Evolutionary conservation across 2,329 filamentous ascomycete species (phyloP).

Genomic region (Massarina eburnea): DNA sequence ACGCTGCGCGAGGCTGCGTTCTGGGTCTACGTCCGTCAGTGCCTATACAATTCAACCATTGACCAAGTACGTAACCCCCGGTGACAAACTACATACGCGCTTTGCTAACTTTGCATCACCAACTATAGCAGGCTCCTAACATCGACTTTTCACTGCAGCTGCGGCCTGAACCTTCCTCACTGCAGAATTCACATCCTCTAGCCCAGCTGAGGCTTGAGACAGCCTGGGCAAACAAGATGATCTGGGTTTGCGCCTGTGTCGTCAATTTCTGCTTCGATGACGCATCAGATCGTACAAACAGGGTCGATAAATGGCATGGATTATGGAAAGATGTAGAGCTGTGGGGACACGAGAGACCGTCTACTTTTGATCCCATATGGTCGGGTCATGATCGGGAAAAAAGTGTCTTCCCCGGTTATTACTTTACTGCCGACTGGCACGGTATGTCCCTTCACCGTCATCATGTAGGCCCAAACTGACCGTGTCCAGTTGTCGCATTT

Average conservation of each 20-base stretch:
- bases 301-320: conserved; percentile 20
- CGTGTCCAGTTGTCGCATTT: conserved; percentile 22
- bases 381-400: conserved; percentile 13
- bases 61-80: too few relatives aligned
- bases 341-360: conserved; percentile 27
- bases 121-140: conserved; percentile 31
- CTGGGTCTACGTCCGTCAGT: conserved; percentile 38
- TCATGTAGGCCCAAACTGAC: not conserved
- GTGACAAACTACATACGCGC: too few relatives aligned
- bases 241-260: conserved; percentile 33
- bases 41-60: conserved; percentile 35
- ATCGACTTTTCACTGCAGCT: conserved; percentile 31
- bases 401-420: conserved; percentile 25
- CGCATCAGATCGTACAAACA: conserved; percentile 15
- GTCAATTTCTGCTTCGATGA: conserved; percentile 35
- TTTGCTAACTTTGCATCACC: too few relatives aligned
- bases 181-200: conserved; percentile 23
- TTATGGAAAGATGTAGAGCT: conserved; percentile 25
- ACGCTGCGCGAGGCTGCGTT: conserved; percentile 36
- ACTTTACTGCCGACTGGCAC: conserved; percentile 37
- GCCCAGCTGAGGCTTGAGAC: conserved; percentile 31
- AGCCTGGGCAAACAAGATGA: conserved; percentile 37
- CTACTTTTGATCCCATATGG: conserved; percentile 34
- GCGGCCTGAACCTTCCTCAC: conserved; percentile 22
- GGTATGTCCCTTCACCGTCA: not conserved